phyloP scores from a whole-genome alignment of 305 asterid genomes.

The Striga hermonthica region DNA sequence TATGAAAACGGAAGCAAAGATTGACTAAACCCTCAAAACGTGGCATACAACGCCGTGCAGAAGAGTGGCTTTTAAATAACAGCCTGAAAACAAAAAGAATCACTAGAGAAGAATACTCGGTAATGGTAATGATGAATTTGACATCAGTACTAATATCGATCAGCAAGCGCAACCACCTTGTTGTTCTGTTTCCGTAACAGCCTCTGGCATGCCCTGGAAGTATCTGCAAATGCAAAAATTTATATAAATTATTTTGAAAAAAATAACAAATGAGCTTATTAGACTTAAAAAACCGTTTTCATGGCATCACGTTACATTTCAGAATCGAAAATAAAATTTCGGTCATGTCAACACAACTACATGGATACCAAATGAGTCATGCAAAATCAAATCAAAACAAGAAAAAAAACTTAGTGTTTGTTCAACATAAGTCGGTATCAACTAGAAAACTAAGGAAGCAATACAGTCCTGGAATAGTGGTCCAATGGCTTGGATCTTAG shows the following conservation, averaged over 20 bases:
- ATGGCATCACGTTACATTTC: not conserved
- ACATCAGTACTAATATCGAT: conserved; percentile 26
- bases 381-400: conserved; percentile 1
- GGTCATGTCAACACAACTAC: not conserved
- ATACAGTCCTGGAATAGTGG: not conserved
- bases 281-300: not conserved
- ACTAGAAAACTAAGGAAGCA: not conserved
- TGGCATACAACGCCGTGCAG: conserved; percentile 38
- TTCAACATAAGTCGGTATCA: not conserved
- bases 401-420: not conserved
- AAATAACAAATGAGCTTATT: not conserved
- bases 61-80: conserved; percentile 35
- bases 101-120: conserved; percentile 18
- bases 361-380: not conserved
- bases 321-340: not conserved
- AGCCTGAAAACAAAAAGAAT: conserved; percentile 33
- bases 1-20: conserved; percentile 25
- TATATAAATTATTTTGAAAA: conserved; percentile 1
- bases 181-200: conserved; percentile 69
- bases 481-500: not conserved
- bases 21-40: conserved; percentile 27
- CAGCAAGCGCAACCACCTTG: conserved; percentile 91
- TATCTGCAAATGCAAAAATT: conserved; percentile 47
- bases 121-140: conserved; percentile 29
- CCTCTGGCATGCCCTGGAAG: conserved; percentile 83